These are phyloP conservation scores for Metrosideros polymorpha DNA, from an alignment of 441 rosid genomes.

Conservation along the genomic window DNA sequence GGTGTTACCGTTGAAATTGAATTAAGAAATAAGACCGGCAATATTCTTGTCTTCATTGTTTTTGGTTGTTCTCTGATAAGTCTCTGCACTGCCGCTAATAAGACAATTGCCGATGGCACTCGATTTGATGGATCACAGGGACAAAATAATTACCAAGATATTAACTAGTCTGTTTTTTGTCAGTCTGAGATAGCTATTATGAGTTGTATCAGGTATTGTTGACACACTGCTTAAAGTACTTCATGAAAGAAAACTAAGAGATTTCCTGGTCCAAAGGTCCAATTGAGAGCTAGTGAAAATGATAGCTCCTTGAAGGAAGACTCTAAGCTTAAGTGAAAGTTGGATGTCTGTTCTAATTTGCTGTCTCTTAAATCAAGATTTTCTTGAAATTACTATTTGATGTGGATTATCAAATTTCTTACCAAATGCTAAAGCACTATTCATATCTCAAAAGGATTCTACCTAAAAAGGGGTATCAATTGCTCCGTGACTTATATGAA, in stretches of 20 bases:
- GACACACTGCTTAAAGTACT: not conserved
- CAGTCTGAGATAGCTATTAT: not conserved
- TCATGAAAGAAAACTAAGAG: not conserved
- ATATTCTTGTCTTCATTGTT: not conserved
- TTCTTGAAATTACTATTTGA: not conserved
- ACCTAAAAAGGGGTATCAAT: not conserved
- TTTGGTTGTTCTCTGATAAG: not conserved
- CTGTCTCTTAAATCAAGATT: not conserved
- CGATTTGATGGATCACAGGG: not conserved
- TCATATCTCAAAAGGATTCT: not conserved
- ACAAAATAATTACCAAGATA: not conserved
- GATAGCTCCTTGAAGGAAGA: not conserved
- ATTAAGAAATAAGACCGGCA: not conserved
- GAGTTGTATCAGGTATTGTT: not conserved
- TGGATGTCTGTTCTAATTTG: not conserved
- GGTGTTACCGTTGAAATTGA: not conserved
- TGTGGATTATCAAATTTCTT: not conserved
- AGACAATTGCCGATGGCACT: not conserved
- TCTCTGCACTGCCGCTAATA: not conserved
- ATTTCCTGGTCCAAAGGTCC: not conserved
- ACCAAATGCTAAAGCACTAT: not conserved
- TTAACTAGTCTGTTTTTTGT: not conserved
- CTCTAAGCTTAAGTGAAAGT: not conserved
- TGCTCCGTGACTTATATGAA: not conserved
- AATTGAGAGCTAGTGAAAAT: not conserved